Conservation (phyloP, 2,329 filamentous ascomycete species). For the Mollisia scopiformis region DNA sequence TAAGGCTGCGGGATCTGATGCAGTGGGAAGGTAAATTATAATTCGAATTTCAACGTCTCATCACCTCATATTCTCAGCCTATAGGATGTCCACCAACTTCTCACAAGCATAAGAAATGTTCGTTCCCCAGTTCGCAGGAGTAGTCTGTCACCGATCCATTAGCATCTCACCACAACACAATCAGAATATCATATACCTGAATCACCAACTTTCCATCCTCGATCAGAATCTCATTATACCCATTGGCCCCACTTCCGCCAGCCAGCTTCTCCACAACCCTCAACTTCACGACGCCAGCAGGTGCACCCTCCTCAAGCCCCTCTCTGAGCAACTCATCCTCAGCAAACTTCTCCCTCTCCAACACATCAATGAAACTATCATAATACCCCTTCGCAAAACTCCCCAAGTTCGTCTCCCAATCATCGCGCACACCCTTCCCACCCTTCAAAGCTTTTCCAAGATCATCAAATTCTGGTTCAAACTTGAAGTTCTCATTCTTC, state of each 20-base stretch:
- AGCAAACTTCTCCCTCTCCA: conserved; percentile 48
- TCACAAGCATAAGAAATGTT: conserved; percentile 41
- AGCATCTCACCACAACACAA: neutral
- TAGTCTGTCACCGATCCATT: conserved; percentile 34
- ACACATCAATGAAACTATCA: conserved; percentile 44
- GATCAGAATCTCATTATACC: conserved; percentile 44
- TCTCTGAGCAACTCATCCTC: conserved; percentile 33
- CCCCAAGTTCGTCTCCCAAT: conserved; percentile 51
- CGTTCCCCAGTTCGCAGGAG: conserved; percentile 39
- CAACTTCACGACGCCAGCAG: conserved; percentile 20
- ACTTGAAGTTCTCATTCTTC: conserved; percentile 43
- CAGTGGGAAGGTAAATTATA: too few species aligned
- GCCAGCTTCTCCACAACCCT: conserved; percentile 26
- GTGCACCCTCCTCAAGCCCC: conserved; percentile 26
- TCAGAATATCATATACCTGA: conserved; percentile 42
- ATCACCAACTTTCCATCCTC: conserved; percentile 54
- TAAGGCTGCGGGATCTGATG: too few species aligned
- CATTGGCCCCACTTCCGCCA: neutral
- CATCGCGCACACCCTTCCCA: conserved; percentile 37
- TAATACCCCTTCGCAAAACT: conserved; percentile 46
- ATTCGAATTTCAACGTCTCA: too few species aligned
- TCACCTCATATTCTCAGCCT: too few species aligned
- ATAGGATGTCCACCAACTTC: conserved; percentile 39
- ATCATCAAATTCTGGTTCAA: conserved; percentile 52
- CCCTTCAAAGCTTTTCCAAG: conserved; percentile 45